Percentiles rank a stretch among this genome's conserved stretches.
Evolutionary conservation across 2,329 filamentous ascomycete species (phyloP).

Genomic region (Hypoxylon sp.): DNA sequence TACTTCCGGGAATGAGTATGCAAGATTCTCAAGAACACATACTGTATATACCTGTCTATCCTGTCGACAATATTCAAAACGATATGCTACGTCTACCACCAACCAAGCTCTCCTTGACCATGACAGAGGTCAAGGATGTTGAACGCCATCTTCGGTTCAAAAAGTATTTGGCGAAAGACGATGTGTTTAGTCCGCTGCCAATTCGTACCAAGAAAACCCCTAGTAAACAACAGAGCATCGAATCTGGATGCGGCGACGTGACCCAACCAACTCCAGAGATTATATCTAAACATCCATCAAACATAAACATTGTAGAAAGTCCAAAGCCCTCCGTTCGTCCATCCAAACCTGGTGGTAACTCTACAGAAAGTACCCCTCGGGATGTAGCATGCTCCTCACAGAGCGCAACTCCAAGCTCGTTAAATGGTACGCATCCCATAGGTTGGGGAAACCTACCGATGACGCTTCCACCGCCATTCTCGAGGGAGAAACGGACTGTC

Average conservation of each 20-base stretch:
- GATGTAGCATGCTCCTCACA: conserved; percentile 32
- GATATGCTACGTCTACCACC: conserved; percentile 54
- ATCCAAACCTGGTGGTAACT: conserved; percentile 22
- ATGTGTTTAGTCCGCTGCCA: conserved; percentile 34
- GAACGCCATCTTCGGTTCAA: conserved; percentile 48
- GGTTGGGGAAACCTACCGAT: conserved; percentile 31
- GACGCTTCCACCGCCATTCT: conserved; percentile 45
- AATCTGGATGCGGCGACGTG: conserved; percentile 13
- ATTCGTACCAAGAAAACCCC: conserved; percentile 24
- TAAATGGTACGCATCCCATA: conserved; percentile 17
- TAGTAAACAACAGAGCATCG: conserved; percentile 19
- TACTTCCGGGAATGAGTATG: too few species aligned
- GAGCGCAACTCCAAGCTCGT: conserved; percentile 32
- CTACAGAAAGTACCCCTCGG: conserved; percentile 26
- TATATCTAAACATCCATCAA: conserved; percentile 18
- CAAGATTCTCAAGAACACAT: too few species aligned
- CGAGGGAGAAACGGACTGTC: conserved; percentile 38
- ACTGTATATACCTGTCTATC: too few species aligned
- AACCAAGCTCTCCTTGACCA: conserved; percentile 52
- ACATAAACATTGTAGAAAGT: conserved; percentile 23
- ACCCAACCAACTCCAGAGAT: conserved; percentile 19
- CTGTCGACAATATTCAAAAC: too few species aligned
- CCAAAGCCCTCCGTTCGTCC: conserved; percentile 31
- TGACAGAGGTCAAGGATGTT: conserved; percentile 53
- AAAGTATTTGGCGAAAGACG: conserved; percentile 46